Base-by-base conservation (phyloP, 2,329 filamentous ascomycete genomes). In the Colletotrichum australisinense region DNA sequence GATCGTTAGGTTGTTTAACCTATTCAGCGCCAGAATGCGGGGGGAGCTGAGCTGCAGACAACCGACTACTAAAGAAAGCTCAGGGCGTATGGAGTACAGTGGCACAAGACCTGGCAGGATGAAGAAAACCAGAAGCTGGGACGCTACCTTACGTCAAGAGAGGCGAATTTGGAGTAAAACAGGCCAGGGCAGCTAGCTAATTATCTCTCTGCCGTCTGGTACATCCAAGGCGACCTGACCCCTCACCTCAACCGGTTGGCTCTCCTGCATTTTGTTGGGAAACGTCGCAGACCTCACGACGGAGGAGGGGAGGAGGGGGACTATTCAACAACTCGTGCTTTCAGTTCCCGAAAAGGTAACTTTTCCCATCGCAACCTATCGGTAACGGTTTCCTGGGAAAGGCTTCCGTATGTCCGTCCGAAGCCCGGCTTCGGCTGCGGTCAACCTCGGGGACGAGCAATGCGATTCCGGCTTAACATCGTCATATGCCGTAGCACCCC, bases 211-310 rank as follows among this genome's bases (percentile, higher is more conserved):
- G 16, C 24, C 30, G 5, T 30, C 30, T 30, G 30, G 30, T 38
- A 16, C 42, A 11, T 55, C 19, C 19, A 42, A 42, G 38, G 38
- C 38, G 38, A 42, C 38, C 5, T 42, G 38, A 73, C 70, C 70
- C 70, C 70, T 73, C 70, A 73, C 42, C 69, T 69, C 69, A 72
- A 72, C 69, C 69, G 30, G 46, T 56, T 26, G 16, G 35, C 60
- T 53, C 53, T 49, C 59, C 35, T 72, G 69, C 70, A 73, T 73
- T 73, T 73, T 73, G 70, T 73, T 73, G 70, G 70, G 66, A 42
- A 42, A 55, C 66, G 66, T 69, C 32, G 56, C 55, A 57, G 70
- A 53, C 28, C 46, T 63, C 42, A 4, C n/a, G 8, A 42, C 2
- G 14, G 38, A n/a, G n/a, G 22, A 14, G 22, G 32, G 35, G 35